Conservation (phyloP, 2,329 filamentous ascomycete species). For the Pseudogymnoascus sp. region DNA sequence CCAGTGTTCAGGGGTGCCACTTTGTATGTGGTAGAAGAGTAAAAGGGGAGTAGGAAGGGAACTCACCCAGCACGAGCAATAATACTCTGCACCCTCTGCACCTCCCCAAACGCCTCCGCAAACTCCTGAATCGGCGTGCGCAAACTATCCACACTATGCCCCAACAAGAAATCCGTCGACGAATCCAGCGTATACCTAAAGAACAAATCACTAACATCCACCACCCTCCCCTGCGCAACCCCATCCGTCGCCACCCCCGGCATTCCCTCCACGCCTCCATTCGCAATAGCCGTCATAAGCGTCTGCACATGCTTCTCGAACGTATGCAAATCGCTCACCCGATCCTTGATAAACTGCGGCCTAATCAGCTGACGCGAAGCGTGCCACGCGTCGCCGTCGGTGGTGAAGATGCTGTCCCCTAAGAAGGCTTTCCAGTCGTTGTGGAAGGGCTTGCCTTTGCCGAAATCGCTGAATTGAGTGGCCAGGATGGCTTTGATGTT, state of each 20-base stretch:
- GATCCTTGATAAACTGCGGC: conserved; percentile 79
- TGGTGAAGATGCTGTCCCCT: conserved; percentile 70
- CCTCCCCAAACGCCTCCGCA: conserved; percentile 72
- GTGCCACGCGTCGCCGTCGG: conserved; percentile 74
- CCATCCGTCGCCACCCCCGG: conserved; percentile 56
- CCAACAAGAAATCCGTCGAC: conserved; percentile 79
- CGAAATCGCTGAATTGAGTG: conserved; percentile 76
- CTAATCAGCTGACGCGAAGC: conserved; percentile 71
- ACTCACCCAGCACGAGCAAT: conserved; percentile 53
- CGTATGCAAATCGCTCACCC: conserved; percentile 70
- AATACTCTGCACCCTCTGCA: conserved; percentile 65
- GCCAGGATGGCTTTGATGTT: conserved; percentile 91
- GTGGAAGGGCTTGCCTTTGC: conserved; percentile 71
- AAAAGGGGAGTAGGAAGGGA: not conserved
- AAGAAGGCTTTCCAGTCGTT: conserved; percentile 67
- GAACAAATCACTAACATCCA: conserved; percentile 70
- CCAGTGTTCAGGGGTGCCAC: not conserved
- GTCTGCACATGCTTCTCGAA: conserved; percentile 73
- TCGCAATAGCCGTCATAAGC: conserved; percentile 60
- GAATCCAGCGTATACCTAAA: conserved; percentile 82
- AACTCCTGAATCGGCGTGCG: conserved; percentile 55
- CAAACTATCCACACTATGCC: conserved; percentile 58
- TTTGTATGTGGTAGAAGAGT: not conserved
- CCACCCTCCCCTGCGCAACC: conserved; percentile 50
- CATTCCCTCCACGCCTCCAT: conserved; percentile 49